Percentiles rank a stretch among this genome's conserved stretches.
Conservation (phyloP, 2,329 filamentous ascomycete genomes). For the Fusarium sp. region DNA sequence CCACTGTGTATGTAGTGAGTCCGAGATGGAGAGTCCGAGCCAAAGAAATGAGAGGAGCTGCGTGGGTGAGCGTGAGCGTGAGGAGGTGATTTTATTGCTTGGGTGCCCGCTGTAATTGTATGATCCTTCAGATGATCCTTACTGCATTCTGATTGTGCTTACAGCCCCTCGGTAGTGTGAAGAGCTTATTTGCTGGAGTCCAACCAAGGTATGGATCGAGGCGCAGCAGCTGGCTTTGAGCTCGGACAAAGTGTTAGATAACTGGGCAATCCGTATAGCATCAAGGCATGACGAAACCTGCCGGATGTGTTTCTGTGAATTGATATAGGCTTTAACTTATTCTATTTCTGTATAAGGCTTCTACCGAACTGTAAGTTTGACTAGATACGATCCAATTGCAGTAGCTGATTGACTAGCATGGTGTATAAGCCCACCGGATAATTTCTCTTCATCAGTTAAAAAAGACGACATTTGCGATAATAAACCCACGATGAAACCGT, state of each 20-base stretch:
- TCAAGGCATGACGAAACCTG: neutral
- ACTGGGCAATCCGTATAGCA: too few relatives aligned
- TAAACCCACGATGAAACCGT: accelerated
- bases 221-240: neutral
- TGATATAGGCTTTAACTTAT: too few relatives aligned
- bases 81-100: constrained; percentile 25
- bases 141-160: constrained; percentile 1
- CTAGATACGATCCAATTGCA: too few relatives aligned
- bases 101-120: constrained; percentile 10
- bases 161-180: constrained; percentile 5
- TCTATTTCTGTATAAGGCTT: too few relatives aligned
- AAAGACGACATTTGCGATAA: neutral
- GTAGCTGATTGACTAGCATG: too few relatives aligned
- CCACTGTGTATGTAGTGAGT: too few relatives aligned
- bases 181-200: neutral
- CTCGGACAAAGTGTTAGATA: too few relatives aligned
- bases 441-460: neutral
- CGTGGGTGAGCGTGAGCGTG: neutral
- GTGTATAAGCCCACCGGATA: too few relatives aligned
- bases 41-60: constrained; percentile 17
- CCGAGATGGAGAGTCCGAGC: constrained; percentile 31
- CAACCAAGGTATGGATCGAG: neutral
- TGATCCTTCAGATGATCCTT: neutral
- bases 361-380: too few relatives aligned
- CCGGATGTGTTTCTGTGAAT: too few relatives aligned